Evolutionary conservation across 306 rosid species (phyloP), one percentile per base, ranked within the genome.

Genomic region (Cicer arietinum): DNA sequence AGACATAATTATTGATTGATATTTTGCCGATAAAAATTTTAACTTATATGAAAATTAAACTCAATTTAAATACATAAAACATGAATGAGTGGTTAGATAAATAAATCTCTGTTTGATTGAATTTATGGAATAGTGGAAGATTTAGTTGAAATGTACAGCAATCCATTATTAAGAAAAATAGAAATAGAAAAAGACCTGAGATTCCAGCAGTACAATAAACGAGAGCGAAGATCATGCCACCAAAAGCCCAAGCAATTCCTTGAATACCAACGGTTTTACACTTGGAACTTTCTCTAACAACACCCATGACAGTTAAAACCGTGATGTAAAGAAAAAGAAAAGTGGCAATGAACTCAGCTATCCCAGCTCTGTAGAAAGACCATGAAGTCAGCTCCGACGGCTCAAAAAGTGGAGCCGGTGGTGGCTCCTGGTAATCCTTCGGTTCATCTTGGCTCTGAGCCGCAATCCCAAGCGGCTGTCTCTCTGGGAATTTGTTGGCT

Each of bases 171-270:
- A 25, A 25, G 35, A 3, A 25, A 25, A 25, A 25, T 3, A 25
- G 35, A 25, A 62, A n/a, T 7, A 62, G 51, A 7, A 41, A 64
- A 18, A 44, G 6, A 85, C 88, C 88, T 79, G 88, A 85, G 67
- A 85, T 85, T 2, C 88, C 88, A 16, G 88, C 88, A 16, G 88
- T 85, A 75, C 82, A 82, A 75, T 85, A 85, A 11, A 85, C 88
- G 39, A 85, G 88, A 16, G 88, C 88, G 45, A 85, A 85, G 78
- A 85, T 85, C 88, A 85, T 85, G 77, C 88, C 88, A 45, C 88
- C 88, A 50, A 85, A 85, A 74, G 88, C 71, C 88, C 88, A 85
- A 67, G 88, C 88, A 9, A 85, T 85, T 0, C 88, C 88, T 75
- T 85, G 88, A 72, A 79, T 85, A 9, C 88, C 88, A 0, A 85